Evolutionary conservation across 2,329 filamentous ascomycete species (phyloP), one percentile per base, ranked within the genome.

Genomic region (Alternaria ventricosa): DNA sequence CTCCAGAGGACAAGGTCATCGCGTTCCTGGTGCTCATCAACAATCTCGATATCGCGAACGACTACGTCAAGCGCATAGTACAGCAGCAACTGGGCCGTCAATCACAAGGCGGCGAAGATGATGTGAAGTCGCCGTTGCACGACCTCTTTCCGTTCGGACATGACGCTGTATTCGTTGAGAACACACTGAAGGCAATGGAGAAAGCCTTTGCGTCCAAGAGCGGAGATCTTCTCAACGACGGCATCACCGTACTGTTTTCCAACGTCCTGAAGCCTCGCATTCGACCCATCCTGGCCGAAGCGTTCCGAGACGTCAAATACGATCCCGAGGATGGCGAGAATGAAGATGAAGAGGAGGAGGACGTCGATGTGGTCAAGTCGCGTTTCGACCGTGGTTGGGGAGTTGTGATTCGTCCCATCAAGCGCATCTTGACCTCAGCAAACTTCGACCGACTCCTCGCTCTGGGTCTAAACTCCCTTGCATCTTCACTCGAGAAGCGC

Each of bases 21-120:
- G 86, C 92, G 5, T 99, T 99, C 78, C 89, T 97, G 15, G 90
- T 98, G 22, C 87, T 97, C 50, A 93, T 97, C 80, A 99, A 99
- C 85, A 97, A 95, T 77, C 88, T 99, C 25, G 95, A 99, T 77
- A 88, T 97, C 64, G 91, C 94, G 10, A 93, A 93, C 66, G 93
- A 97, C 75, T 99, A 99, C 80, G 87, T 97, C 55, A 88, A 89
- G 15, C 91, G 95, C 58, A 97, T 99, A 70, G 90, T 98, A 47
- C 86, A 87, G 30, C 86, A 89, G 33, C 89, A 91, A 51, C 83
- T 94, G 25, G 84, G 79, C 18, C 69, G 65, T 6, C 57, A 60
- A 20, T 55, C 68, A 9, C 55, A 63, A 11, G 82, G 83, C 33
- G 80, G 82, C 10, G 78, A 81, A 6, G 82, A 82, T 4, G 78